Percentiles rank a stretch among this genome's conserved stretches.
These are phyloP conservation scores for Cucumis hystrix DNA, from an alignment of 306 rosid genomes.

Conservation along the genomic window DNA sequence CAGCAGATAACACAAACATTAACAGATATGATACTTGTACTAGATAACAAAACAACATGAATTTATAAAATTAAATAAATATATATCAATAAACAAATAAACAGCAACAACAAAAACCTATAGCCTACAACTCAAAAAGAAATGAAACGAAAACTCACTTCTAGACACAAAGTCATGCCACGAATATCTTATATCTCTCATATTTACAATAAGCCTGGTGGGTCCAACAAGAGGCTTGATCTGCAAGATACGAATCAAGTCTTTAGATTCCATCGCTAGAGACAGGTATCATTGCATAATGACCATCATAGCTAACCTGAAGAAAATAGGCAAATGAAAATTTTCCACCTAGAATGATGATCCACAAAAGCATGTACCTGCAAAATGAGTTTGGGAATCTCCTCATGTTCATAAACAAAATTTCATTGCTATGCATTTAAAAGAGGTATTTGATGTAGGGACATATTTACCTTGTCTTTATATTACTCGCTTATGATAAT, in stretches of 20 bases:
- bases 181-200: conserved; percentile 25
- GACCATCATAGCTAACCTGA: conserved; percentile 37
- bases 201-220: conserved; percentile 32
- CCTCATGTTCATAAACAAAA: not conserved
- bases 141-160: conserved; percentile 30
- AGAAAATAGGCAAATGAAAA: conserved; percentile 88
- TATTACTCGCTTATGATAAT: too few relatives aligned
- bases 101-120: not conserved
- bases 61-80: not conserved
- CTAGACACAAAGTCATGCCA: conserved; percentile 83
- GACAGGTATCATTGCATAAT: not conserved
- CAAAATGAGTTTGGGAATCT: conserved; percentile 5
- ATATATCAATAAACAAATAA: too few relatives aligned
- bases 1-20: not conserved
- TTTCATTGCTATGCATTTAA: not conserved
- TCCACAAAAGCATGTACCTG: conserved; percentile 91
- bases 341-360: conserved; percentile 58
- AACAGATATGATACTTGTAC: not conserved
- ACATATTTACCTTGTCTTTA: too few relatives aligned
- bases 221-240: conserved; percentile 74
- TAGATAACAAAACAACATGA: not conserved
- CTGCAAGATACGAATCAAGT: conserved; percentile 29
- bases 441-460: too few relatives aligned
- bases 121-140: not conserved
- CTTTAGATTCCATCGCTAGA: not conserved